A percentile compares a stretch with the other conserved stretches of the same genome.
Conservation (phyloP, 805 yeast genomes). For the Starmerella tilneyi region DNA sequence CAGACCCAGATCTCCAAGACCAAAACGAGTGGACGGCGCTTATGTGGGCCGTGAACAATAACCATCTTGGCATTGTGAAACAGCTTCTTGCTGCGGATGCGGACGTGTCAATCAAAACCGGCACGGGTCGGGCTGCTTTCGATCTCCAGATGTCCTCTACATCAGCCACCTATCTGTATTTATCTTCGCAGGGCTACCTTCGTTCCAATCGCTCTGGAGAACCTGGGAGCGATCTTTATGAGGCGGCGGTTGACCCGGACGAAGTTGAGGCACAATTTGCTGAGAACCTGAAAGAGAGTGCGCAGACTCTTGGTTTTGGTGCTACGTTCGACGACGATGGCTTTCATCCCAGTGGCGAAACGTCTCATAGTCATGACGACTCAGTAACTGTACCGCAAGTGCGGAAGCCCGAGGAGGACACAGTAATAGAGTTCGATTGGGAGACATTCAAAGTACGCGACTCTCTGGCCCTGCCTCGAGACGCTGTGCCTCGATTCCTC, state of each 20-base stretch:
- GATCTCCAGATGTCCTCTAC: constrained; percentile 15
- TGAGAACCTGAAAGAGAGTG: constrained; percentile 20
- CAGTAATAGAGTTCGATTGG: constrained; percentile 34
- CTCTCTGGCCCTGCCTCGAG: constrained; percentile 33
- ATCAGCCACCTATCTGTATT: constrained; percentile 17
- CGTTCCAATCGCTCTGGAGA: neutral
- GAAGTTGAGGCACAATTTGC: constrained; percentile 23
- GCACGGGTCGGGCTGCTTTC: constrained; percentile 26
- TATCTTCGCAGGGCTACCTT: constrained; percentile 13
- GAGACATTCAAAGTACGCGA: constrained; percentile 33
- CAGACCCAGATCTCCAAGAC: constrained; percentile 33
- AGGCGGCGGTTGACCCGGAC: constrained; percentile 21
- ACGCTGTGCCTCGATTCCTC: constrained; percentile 32
- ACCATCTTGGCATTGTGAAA: constrained; percentile 75
- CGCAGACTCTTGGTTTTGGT: constrained; percentile 22
- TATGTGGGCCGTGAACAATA: constrained; percentile 93
- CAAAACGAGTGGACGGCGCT: constrained; percentile 48
- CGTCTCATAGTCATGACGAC: neutral
- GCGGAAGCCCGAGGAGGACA: constrained; percentile 8
- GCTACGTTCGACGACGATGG: constrained; percentile 6
- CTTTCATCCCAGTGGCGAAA: constrained; percentile 1
- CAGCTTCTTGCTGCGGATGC: constrained; percentile 50
- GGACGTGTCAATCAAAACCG: constrained; percentile 33
- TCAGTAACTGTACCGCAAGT: constrained; percentile 1
- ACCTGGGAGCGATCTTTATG: constrained; percentile 18